phyloP scores from a whole-genome alignment of 2,329 filamentous ascomycete genomes.

The Penicillium corylophilum region DNA sequence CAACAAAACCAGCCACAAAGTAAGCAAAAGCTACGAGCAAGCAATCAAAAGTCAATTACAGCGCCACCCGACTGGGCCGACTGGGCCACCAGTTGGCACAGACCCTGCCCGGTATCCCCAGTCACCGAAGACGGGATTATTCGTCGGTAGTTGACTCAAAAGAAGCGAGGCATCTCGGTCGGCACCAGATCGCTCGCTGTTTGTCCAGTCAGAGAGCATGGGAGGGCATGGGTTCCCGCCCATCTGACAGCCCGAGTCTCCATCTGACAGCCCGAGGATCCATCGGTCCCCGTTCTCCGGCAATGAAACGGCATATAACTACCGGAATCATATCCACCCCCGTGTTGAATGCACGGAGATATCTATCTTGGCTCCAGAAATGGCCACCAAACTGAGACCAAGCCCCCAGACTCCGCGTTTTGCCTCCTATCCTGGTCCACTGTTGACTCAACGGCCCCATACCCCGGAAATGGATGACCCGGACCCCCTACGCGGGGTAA shows the following conservation, averaged over 20 bases:
- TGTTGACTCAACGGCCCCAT: background rate
- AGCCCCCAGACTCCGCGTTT: background rate
- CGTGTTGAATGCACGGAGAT: background rate
- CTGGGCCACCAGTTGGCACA: background rate
- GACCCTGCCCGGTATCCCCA: background rate
- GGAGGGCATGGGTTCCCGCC: background rate
- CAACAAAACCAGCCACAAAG: background rate
- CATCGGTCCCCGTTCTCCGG: background rate
- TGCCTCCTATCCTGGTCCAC: background rate
- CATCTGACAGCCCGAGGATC: background rate
- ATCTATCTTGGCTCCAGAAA: background rate
- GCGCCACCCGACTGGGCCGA: slow-evolving; percentile 6
- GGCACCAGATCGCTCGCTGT: background rate
- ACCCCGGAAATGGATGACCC: slow-evolving; percentile 1
- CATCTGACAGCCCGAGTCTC: background rate
- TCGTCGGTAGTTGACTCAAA: slow-evolving; percentile 9
- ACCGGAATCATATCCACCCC: background rate
- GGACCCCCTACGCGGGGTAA: slow-evolving; percentile 4
- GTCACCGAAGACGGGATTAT: background rate
- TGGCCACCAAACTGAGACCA: background rate
- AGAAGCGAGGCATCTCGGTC: slow-evolving; percentile 8
- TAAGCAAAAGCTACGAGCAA: background rate
- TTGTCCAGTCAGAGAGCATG: background rate
- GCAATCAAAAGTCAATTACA: background rate
- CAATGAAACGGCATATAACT: slow-evolving; percentile 1